phyloP scores from a whole-genome alignment of 129 eudicot species.

The Escallonia herrerae region DNA sequence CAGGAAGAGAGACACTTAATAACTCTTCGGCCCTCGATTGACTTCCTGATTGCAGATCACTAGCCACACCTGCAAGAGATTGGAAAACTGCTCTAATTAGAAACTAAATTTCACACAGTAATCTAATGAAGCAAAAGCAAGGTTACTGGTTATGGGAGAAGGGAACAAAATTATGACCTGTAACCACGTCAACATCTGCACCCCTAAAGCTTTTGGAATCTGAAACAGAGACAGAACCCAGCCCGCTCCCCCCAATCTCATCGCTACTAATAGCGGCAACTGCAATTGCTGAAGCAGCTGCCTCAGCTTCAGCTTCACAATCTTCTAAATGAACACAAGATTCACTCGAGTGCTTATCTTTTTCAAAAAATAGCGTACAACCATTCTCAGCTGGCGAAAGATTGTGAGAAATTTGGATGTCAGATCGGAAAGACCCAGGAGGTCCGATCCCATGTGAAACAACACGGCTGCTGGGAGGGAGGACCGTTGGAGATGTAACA shows the following conservation, averaged over 20 bases:
- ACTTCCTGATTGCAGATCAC: constrained; percentile 54
- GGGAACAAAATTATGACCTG: constrained; percentile 20
- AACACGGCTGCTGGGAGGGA: constrained; percentile 58
- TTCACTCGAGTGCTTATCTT: constrained; percentile 42
- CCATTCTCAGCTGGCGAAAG: constrained; percentile 37
- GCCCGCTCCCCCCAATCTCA: constrained; percentile 40
- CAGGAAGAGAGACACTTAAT: constrained; percentile 88
- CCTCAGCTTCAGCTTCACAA: constrained; percentile 73
- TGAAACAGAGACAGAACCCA: constrained; percentile 36
- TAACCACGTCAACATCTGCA: constrained; percentile 33
- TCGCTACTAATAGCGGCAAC: constrained; percentile 70
- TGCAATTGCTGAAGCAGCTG: constrained; percentile 81
- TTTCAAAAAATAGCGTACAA: constrained; percentile 33
- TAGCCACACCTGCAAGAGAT: constrained; percentile 38
- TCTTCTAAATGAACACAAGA: constrained; percentile 48
- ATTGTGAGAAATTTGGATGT: constrained; percentile 33
- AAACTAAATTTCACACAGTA: background rate
- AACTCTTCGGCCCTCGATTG: constrained; percentile 72
- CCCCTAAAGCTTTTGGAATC: constrained; percentile 38
- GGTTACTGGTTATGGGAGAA: background rate
- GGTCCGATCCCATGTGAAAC: constrained; percentile 69
- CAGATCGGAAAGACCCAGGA: constrained; percentile 55
- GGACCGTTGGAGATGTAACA: constrained; percentile 86
- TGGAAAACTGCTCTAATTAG: background rate
- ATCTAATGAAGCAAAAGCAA: constrained; percentile 1